Evolutionary conservation across 352 stramenopile genomes (phyloP).

Genomic region (Pythium periplocum): DNA sequence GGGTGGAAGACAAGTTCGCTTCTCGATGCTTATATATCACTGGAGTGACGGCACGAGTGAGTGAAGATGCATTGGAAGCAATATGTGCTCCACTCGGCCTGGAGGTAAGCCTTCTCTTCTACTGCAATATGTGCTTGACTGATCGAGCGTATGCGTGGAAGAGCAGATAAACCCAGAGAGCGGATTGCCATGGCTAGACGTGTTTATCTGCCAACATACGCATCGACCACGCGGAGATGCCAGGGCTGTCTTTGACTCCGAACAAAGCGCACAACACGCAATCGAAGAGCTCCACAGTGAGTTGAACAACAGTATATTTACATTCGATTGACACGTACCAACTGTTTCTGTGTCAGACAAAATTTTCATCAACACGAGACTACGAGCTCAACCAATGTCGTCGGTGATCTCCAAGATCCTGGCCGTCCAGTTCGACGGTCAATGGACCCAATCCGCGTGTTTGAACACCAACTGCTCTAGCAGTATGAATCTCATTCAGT

Average conservation of each 20-base stretch:
- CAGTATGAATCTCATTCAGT: no score
- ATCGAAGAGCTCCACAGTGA: slow-evolving; percentile 54
- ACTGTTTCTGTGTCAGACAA: neutral
- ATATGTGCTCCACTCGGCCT: slow-evolving; percentile 5
- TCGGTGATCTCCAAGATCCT: no score
- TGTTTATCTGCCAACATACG: slow-evolving; percentile 49
- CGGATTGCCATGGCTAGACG: slow-evolving; percentile 42
- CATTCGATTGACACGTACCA: slow-evolving; percentile 2
- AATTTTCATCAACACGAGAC: neutral
- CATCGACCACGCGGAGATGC: slow-evolving; percentile 46
- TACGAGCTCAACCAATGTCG: no score
- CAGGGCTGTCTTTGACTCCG: slow-evolving; percentile 35
- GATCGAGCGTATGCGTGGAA: neutral
- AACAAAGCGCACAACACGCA: slow-evolving; percentile 30
- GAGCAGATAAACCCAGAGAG: slow-evolving; percentile 34
- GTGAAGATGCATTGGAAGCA: neutral
- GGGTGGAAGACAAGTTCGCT: neutral
- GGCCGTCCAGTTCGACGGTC: neutral
- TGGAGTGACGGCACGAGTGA: neutral
- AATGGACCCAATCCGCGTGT: neutral
- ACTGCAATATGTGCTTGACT: no score
- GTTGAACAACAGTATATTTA: slow-evolving; percentile 2
- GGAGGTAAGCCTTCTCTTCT: neutral
- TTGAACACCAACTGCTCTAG: no score
- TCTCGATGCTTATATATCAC: neutral